A percentile compares a stretch with the other conserved stretches of the same genome.
Evolutionary conservation across 768 basidiomycete genomes (phyloP).

Genomic region (Leccinum obscurum): DNA sequence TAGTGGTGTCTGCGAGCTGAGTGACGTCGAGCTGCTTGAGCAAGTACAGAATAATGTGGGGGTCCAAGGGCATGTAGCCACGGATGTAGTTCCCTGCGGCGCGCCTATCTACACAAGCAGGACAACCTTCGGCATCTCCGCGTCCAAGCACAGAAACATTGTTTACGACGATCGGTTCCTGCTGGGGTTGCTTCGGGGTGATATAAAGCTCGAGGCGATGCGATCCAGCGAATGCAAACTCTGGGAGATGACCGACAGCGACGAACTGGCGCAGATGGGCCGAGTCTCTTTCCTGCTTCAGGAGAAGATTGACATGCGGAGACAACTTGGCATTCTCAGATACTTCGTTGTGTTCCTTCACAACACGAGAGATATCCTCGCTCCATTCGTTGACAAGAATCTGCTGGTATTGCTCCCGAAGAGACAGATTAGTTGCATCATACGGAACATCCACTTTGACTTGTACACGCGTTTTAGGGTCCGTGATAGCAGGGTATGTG

Average conservation of each 20-base stretch:
- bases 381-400: constrained; percentile 8
- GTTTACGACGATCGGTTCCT: no score
- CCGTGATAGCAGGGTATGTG: constrained; percentile 22
- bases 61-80: no score
- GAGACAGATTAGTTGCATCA: neutral
- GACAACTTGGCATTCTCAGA: neutral
- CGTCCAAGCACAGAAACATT: no score
- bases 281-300: neutral
- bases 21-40: no score
- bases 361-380: neutral
- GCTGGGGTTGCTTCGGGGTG: neutral
- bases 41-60: no score
- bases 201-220: constrained; percentile 22
- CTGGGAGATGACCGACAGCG: constrained; percentile 9
- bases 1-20: no score
- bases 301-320: constrained; percentile 2
- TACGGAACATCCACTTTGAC: constrained; percentile 21
- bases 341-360: no score
- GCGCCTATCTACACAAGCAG: no score
- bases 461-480: neutral
- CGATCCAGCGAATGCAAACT: constrained; percentile 22
- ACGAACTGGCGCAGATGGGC: constrained; percentile 9
- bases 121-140: no score
- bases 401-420: constrained; percentile 10
- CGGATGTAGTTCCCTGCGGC: no score